A percentile compares a stretch with the other conserved stretches of the same genome.
phyloP scores from a whole-genome alignment of 768 basidiomycete species.

The Lentinus tigrinus region DNA sequence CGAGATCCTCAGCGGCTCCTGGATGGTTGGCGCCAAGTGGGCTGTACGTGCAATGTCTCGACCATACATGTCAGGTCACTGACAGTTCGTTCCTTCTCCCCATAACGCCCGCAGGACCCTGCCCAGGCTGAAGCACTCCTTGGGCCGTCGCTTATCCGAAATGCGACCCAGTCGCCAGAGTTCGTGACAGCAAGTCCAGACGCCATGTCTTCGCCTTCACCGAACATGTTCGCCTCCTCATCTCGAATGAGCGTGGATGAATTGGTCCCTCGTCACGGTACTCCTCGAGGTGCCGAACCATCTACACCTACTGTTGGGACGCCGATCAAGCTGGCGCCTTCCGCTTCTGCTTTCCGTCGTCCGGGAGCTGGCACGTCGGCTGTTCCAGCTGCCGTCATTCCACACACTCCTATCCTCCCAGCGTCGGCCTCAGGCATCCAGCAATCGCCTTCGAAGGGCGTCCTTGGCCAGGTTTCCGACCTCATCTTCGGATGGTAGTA shows the following conservation, averaged over 20 bases:
- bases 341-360: slow-evolving; percentile 69
- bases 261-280: slow-evolving; percentile 39
- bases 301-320: slow-evolving; percentile 56
- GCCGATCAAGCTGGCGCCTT: slow-evolving; percentile 70
- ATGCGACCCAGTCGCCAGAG: slow-evolving; percentile 20
- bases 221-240: slow-evolving; percentile 40
- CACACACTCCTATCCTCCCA: slow-evolving; percentile 7
- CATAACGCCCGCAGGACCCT: slow-evolving; percentile 47
- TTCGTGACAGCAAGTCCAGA: slow-evolving; percentile 14
- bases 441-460: slow-evolving; percentile 49
- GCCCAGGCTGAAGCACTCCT: slow-evolving; percentile 55
- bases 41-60: slow-evolving; percentile 55
- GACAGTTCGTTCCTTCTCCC: background rate
- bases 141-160: slow-evolving; percentile 31
- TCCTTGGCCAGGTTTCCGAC: slow-evolving; percentile 76
- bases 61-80: background rate
- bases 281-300: slow-evolving; percentile 13
- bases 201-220: slow-evolving; percentile 26
- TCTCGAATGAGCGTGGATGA: slow-evolving; percentile 21
- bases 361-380: slow-evolving; percentile 26
- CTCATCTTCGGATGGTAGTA: slow-evolving; percentile 81
- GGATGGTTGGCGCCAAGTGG: slow-evolving; percentile 88
- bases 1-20: slow-evolving; percentile 68
- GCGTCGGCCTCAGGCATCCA: slow-evolving; percentile 28
- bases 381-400: slow-evolving; percentile 2